Conservation (phyloP, 2,329 filamentous ascomycete genomes). For the Thielaviopsis ethacetica region DNA sequence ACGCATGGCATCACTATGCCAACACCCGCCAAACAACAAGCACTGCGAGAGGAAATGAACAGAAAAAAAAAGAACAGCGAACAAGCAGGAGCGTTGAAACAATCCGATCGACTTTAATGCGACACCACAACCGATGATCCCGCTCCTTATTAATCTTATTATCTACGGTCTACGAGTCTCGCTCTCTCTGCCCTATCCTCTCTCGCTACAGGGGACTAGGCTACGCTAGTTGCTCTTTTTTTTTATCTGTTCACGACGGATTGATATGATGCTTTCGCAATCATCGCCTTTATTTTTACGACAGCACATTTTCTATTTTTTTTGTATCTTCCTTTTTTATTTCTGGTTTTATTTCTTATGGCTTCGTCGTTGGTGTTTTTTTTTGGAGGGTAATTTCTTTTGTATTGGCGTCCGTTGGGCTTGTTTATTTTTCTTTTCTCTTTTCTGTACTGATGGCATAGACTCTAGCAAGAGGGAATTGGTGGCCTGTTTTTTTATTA, state of each 20-base stretch:
- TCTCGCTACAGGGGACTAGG: neutral
- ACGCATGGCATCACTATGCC: too few species aligned
- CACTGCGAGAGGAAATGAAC: too few species aligned
- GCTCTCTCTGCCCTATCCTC: neutral
- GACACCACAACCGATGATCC: neutral
- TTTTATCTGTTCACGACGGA: neutral
- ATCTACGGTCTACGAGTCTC: too few species aligned
- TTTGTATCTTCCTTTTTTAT: neutral
- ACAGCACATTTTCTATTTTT: neutral
- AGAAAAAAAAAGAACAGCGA: neutral
- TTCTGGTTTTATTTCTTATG: neutral
- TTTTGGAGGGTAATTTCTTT: neutral
- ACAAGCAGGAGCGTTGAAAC: neutral
- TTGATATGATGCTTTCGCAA: neutral
- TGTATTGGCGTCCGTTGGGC: neutral
- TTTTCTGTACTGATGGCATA: neutral
- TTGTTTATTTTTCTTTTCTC: neutral
- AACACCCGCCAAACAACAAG: too few species aligned
- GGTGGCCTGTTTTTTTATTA: neutral
- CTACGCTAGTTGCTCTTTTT: neutral
- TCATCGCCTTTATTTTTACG: neutral
- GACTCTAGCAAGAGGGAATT: slow-evolving; percentile 3
- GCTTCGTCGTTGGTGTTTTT: neutral
- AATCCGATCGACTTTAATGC: neutral
- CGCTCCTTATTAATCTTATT: neutral